Conservation (phyloP, 495 filamentous ascomycete species). For the Podospora fimiseda region DNA sequence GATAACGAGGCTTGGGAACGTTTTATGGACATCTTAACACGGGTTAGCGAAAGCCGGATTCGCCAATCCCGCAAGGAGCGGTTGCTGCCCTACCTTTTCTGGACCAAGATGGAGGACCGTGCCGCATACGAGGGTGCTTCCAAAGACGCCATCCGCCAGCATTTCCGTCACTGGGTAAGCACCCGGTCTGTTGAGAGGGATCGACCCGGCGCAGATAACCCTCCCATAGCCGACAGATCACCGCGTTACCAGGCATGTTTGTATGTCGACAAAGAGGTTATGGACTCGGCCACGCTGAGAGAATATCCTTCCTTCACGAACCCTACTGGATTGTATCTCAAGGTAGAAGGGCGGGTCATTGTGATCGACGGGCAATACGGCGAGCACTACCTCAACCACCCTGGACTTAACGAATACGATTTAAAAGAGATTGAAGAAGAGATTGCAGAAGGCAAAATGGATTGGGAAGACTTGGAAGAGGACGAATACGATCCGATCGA, state of each 20-base stretch:
- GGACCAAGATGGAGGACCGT: conserved; percentile 15
- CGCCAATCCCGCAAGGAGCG: neutral
- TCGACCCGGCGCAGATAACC: conserved; percentile 9
- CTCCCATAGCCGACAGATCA: neutral
- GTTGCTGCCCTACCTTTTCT: conserved; percentile 6
- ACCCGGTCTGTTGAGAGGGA: conserved; percentile 12
- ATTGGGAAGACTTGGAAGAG: neutral
- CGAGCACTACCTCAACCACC: conserved; percentile 1
- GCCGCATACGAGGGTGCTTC: conserved; percentile 13
- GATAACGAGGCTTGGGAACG: conserved; percentile 15
- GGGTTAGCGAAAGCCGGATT: neutral
- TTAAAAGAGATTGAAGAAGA: conserved; percentile 3
- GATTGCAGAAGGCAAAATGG: neutral
- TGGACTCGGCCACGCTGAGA: conserved; percentile 7
- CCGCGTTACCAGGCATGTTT: conserved; percentile 11
- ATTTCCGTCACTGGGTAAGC: conserved; percentile 9
- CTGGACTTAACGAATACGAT: neutral
- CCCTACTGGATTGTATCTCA: neutral
- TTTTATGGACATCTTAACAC: conserved; percentile 11
- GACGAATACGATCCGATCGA: conserved; percentile 7
- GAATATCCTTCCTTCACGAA: neutral
- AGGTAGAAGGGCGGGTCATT: conserved; percentile 2
- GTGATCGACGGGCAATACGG: conserved; percentile 7
- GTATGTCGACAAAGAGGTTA: conserved; percentile 12
- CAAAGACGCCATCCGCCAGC: conserved; percentile 10